Percentiles rank a stretch among this genome's conserved stretches.
phyloP scores from a whole-genome alignment of 2,329 filamentous ascomycete genomes.

The Coniochaeta ligniaria region DNA sequence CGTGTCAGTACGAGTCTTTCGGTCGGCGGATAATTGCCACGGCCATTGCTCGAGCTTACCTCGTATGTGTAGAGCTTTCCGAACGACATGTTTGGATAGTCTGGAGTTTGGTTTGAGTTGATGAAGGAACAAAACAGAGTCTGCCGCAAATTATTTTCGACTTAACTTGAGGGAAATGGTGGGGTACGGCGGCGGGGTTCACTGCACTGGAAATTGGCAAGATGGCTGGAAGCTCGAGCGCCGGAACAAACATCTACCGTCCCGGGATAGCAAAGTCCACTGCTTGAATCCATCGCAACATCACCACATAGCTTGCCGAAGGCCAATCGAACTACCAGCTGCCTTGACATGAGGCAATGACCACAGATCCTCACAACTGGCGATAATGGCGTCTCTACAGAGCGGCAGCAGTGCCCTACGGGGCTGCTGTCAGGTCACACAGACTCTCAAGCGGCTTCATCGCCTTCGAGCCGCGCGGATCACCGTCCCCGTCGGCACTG shows the following conservation, averaged over 20 bases:
- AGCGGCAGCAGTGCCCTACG: slow-evolving; percentile 13
- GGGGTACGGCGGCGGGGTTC: slow-evolving; percentile 3
- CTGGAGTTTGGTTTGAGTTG: slow-evolving; percentile 11
- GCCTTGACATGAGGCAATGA: not conserved
- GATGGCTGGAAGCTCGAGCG: not conserved
- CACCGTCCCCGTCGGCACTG: not conserved
- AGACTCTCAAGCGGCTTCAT: slow-evolving; percentile 12
- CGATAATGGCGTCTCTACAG: slow-evolving; percentile 17
- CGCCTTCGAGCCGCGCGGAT: slow-evolving; percentile 13
- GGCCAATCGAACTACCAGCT: not conserved
- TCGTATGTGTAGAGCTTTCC: slow-evolving; percentile 90
- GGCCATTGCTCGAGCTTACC: slow-evolving; percentile 42
- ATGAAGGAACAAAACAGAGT: not conserved
- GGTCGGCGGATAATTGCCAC: not conserved
- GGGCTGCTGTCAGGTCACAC: slow-evolving; percentile 7
- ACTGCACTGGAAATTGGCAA: not conserved
- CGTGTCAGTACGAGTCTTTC: slow-evolving; percentile 8
- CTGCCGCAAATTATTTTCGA: slow-evolving; percentile 2
- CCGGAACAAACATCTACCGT: not conserved
- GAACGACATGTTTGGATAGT: slow-evolving; percentile 63
- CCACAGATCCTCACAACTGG: slow-evolving; percentile 1
- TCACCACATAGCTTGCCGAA: not conserved
- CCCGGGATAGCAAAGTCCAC: not conserved
- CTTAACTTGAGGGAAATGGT: not conserved
- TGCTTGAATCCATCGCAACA: not conserved